phyloP scores from a whole-genome alignment of 2,329 filamentous ascomycete species.

The Aaosphaeria arxii region DNA sequence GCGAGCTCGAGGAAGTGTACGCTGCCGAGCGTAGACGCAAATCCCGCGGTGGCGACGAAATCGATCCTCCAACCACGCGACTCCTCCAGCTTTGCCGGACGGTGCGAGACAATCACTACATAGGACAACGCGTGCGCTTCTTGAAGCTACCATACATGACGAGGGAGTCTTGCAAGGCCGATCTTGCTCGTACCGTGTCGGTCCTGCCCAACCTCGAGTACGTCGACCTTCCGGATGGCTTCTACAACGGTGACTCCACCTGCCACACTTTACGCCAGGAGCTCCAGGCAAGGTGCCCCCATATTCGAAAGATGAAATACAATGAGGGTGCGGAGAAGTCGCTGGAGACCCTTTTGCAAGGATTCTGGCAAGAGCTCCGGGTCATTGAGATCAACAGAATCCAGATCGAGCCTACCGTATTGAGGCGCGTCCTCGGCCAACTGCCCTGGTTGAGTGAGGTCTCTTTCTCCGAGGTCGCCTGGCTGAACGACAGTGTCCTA shows the following conservation, averaged over 20 bases:
- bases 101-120: slow-evolving; percentile 69
- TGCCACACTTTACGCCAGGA: slow-evolving; percentile 78
- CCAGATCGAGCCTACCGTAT: slow-evolving; percentile 65
- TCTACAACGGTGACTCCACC: slow-evolving; percentile 75
- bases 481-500: slow-evolving; percentile 77
- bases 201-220: slow-evolving; percentile 82
- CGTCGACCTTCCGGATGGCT: slow-evolving; percentile 84
- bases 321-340: slow-evolving; percentile 72
- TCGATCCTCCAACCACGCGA: slow-evolving; percentile 74
- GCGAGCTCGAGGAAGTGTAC: slow-evolving; percentile 77
- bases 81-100: slow-evolving; percentile 78
- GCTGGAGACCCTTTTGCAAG: slow-evolving; percentile 66
- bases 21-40: slow-evolving; percentile 63
- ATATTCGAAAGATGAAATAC: slow-evolving; percentile 88
- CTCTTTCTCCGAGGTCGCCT: slow-evolving; percentile 67
- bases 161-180: slow-evolving; percentile 78
- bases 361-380: slow-evolving; percentile 68
- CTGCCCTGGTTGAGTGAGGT: slow-evolving; percentile 69
- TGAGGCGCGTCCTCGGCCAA: slow-evolving; percentile 68
- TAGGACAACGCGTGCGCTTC: slow-evolving; percentile 70
- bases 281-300: slow-evolving; percentile 76
- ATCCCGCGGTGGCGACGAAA: slow-evolving; percentile 68
- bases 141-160: slow-evolving; percentile 95
- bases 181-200: slow-evolving; percentile 81
- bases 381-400: slow-evolving; percentile 68